Conservation (phyloP, 2,329 filamentous ascomycete species). For the Clonostachys rosea region DNA sequence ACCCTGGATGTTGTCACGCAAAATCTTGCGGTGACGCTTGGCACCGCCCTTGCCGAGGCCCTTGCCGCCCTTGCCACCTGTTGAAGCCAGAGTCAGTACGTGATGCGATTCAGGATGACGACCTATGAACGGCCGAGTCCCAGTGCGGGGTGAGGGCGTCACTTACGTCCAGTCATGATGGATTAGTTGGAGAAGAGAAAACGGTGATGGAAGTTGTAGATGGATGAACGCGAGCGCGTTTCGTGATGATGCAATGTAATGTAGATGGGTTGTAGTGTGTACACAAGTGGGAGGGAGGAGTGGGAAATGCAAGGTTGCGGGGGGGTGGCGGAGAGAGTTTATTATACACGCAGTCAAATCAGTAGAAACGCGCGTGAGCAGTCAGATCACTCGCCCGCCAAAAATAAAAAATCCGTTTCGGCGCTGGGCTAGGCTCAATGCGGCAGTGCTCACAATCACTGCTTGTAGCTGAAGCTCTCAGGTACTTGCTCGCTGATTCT, state of each 20-base stretch:
- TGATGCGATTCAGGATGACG: neutral
- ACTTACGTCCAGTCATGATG: conserved; percentile 72
- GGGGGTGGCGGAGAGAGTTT: conserved; percentile 36
- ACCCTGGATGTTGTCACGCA: conserved; percentile 99
- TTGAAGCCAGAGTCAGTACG: conserved; percentile 26
- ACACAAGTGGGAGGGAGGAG: conserved; percentile 5
- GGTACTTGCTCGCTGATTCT: neutral
- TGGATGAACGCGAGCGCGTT: conserved; percentile 15
- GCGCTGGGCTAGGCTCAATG: conserved; percentile 14
- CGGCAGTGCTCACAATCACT: neutral
- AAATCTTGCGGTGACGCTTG: conserved; percentile 99
- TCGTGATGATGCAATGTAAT: conserved; percentile 9
- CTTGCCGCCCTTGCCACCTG: conserved; percentile 94
- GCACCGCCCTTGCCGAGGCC: conserved; percentile 97
- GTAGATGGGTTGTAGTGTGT: conserved; percentile 13
- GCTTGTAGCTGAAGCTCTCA: neutral
- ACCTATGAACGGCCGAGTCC: neutral
- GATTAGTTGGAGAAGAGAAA: conserved; percentile 24
- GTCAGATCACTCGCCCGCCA: conserved; percentile 8
- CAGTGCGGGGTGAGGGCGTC: conserved; percentile 17
- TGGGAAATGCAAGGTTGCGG: conserved; percentile 27
- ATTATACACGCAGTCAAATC: conserved; percentile 22
- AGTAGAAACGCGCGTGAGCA: conserved; percentile 44
- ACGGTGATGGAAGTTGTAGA: conserved; percentile 14
- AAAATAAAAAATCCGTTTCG: conserved; percentile 42